These are phyloP conservation scores for Hyphochytrium catenoides DNA, from an alignment of 352 stramenopile genomes.

Conservation along the genomic window DNA sequence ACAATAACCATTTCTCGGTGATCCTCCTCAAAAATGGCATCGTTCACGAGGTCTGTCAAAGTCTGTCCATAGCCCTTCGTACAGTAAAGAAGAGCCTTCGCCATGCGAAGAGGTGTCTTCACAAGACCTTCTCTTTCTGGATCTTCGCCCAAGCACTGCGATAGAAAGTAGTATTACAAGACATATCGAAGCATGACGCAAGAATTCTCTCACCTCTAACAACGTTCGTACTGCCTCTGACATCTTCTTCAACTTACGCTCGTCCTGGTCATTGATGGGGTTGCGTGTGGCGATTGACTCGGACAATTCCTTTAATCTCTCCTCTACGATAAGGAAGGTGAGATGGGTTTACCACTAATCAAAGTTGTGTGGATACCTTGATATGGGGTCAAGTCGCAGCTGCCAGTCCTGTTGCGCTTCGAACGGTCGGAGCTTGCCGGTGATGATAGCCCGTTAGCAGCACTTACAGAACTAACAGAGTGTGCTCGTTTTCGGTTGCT, in stretches of 20 bases:
- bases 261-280: constrained; percentile 37
- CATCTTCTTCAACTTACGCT: constrained; percentile 70
- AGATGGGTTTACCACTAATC: too few species aligned
- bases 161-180: constrained; percentile 1
- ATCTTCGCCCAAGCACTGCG: constrained; percentile 79
- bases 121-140: constrained; percentile 73
- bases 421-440: too few species aligned
- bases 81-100: constrained; percentile 88
- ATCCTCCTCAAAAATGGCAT: constrained; percentile 93
- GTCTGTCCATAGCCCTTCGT: constrained; percentile 81
- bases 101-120: constrained; percentile 90
- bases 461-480: too few species aligned
- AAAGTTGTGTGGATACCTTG: too few species aligned
- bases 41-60: constrained; percentile 72
- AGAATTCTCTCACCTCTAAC: constrained; percentile 36
- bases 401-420: too few species aligned
- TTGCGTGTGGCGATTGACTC: constrained; percentile 29
- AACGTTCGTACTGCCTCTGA: constrained; percentile 70
- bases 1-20: constrained; percentile 98
- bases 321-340: too few species aligned
- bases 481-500: too few species aligned
- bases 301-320: constrained; percentile 20
- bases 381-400: too few species aligned
- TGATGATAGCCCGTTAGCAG: too few species aligned
- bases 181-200: neutral